Percentiles rank a stretch among this genome's conserved stretches.
phyloP scores from a whole-genome alignment of 768 basidiomycete genomes.

The Xerocomellus amylosporus region DNA sequence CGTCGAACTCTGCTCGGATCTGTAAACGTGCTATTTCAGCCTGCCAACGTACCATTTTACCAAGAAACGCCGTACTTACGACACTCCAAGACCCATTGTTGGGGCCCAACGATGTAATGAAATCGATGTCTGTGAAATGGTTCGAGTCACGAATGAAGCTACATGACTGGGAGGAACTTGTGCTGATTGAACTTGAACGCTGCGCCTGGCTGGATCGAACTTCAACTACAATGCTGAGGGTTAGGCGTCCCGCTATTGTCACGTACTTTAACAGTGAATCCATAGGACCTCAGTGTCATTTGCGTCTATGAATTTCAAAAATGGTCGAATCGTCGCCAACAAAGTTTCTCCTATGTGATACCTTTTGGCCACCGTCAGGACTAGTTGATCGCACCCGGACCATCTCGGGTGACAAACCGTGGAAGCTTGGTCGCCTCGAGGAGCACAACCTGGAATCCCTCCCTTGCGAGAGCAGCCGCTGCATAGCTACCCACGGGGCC shows the following conservation, averaged over 20 bases:
- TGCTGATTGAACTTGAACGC: conserved; percentile 11
- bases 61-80: background rate
- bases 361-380: background rate
- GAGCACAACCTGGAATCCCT: conserved; percentile 10
- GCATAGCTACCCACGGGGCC: conserved; percentile 14
- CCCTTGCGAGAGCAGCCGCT: conserved; percentile 6
- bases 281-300: conserved; percentile 4
- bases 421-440: conserved; percentile 13
- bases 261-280: conserved; percentile 11
- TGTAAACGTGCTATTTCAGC: background rate
- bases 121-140: conserved; percentile 4
- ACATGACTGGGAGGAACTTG: background rate
- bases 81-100: conserved; percentile 9
- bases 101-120: background rate
- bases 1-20: conserved; percentile 8
- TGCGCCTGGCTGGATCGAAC: conserved; percentile 3
- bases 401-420: conserved; percentile 1
- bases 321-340: conserved; percentile 5
- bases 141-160: background rate
- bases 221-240: background rate
- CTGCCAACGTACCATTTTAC: no score
- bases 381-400: no score
- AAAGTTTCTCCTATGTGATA: conserved; percentile 18
- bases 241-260: no score
- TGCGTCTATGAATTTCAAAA: conserved; percentile 9